Evolutionary conservation across 805 yeast genomes (phyloP).

Genomic region (Lipomyces mesembrius): DNA sequence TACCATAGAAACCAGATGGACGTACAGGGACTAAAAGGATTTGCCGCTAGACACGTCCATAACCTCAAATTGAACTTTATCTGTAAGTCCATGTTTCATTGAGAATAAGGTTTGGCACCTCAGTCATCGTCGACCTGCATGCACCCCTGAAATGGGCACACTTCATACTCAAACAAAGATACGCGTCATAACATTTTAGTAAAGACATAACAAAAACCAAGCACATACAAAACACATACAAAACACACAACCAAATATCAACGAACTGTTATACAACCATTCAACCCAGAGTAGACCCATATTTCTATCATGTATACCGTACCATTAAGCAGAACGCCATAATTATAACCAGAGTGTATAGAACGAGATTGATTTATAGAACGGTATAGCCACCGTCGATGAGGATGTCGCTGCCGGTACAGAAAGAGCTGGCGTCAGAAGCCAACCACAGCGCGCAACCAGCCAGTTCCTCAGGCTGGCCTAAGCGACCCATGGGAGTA

Average conservation of each 20-base stretch:
- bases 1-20: too few relatives aligned
- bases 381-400: conserved; percentile 64
- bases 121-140: too few relatives aligned
- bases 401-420: conserved; percentile 68
- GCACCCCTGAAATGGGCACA: too few relatives aligned
- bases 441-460: conserved; percentile 69
- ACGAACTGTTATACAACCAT: neutral
- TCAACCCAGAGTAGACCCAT: neutral
- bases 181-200: too few relatives aligned
- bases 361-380: conserved; percentile 9
- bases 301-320: neutral
- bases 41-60: too few relatives aligned
- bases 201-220: too few relatives aligned
- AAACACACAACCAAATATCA: neutral
- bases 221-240: neutral
- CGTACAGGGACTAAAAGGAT: too few relatives aligned
- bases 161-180: too few relatives aligned
- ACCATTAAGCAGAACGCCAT: neutral
- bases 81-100: too few relatives aligned
- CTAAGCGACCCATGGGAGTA: conserved; percentile 70
- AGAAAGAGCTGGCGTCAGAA: conserved; percentile 60
- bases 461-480: conserved; percentile 68
- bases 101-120: too few relatives aligned
- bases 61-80: too few relatives aligned
- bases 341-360: neutral